Evolutionary conservation across 2,329 filamentous ascomycete genomes (phyloP).

Genomic region (Cladorrhinum sp.): DNA sequence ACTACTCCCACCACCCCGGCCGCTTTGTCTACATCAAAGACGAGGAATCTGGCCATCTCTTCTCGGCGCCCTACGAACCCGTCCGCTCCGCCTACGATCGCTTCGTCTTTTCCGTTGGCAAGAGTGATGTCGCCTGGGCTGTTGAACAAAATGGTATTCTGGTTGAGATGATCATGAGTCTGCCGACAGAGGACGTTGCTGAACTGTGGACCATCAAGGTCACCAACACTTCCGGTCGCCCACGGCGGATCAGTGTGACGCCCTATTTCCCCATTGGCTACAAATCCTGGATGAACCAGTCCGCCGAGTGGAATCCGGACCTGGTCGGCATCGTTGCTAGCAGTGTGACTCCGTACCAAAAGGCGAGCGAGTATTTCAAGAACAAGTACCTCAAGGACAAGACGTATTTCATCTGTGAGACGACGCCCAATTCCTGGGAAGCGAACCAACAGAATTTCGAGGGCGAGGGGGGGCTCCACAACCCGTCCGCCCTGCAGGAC

Average conservation of each 20-base stretch:
- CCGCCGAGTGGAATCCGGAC: conserved; percentile 49
- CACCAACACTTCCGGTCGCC: conserved; percentile 45
- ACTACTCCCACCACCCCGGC: conserved; percentile 57
- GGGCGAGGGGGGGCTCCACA: conserved; percentile 54
- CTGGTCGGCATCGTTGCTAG: conserved; percentile 50
- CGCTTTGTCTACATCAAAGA: conserved; percentile 60
- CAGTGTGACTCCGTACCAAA: conserved; percentile 56
- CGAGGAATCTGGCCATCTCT: conserved; percentile 47
- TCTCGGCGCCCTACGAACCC: conserved; percentile 56
- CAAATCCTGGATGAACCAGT: conserved; percentile 63
- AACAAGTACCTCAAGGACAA: conserved; percentile 56
- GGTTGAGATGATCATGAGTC: conserved; percentile 49
- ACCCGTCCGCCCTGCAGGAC: conserved; percentile 42
- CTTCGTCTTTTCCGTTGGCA: conserved; percentile 53
- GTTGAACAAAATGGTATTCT: conserved; percentile 49
- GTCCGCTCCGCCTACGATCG: conserved; percentile 46
- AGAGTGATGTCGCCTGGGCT: conserved; percentile 54
- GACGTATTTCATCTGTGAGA: conserved; percentile 56
- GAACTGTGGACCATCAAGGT: conserved; percentile 56
- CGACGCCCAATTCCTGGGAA: conserved; percentile 50
- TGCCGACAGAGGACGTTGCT: conserved; percentile 53
- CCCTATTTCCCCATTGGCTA: conserved; percentile 59
- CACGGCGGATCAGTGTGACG: conserved; percentile 49
- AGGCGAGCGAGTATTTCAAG: conserved; percentile 55
- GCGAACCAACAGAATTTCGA: conserved; percentile 51